Conservation (phyloP, 2,329 filamentous ascomycete species). For the Thielaviopsis populi region DNA sequence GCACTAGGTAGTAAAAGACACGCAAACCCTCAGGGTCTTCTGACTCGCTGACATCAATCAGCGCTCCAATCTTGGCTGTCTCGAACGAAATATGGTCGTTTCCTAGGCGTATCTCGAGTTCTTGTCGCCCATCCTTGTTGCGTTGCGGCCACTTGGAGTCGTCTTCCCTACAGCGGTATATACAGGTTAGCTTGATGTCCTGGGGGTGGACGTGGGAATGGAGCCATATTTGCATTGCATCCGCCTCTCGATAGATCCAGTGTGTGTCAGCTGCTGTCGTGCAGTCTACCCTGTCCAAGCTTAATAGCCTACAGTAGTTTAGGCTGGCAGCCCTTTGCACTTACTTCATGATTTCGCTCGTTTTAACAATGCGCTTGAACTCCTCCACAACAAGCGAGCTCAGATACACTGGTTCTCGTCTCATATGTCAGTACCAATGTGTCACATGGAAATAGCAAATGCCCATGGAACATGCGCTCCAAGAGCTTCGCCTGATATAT, state of each 20-base stretch:
- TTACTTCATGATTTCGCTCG: conserved; percentile 94
- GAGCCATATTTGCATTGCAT: not conserved
- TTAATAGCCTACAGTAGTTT: not conserved
- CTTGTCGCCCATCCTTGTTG: conserved; percentile 96
- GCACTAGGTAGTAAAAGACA: conserved; percentile 97
- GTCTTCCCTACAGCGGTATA: conserved; percentile 56
- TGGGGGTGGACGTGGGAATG: not conserved
- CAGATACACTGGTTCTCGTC: conserved; percentile 61
- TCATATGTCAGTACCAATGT: not conserved
- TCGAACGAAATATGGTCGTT: conserved; percentile 97
- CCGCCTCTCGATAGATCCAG: too few species aligned
- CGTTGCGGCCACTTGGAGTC: conserved; percentile 98
- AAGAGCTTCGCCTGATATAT: not conserved
- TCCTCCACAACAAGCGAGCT: conserved; percentile 81
- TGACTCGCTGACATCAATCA: conserved; percentile 93
- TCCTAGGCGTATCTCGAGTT: conserved; percentile 84
- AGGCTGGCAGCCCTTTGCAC: conserved; percentile 18
- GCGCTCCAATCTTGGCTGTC: conserved; percentile 95
- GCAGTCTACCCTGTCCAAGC: too few species aligned
- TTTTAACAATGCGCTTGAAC: conserved; percentile 93
- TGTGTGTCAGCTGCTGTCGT: too few species aligned
- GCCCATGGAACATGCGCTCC: not conserved
- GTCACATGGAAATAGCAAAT: not conserved
- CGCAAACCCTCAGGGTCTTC: conserved; percentile 88
- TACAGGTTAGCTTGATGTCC: not conserved